Conservation (phyloP, 1,284 basidiomycete genomes). For the Papiliotrema fonsecae region DNA sequence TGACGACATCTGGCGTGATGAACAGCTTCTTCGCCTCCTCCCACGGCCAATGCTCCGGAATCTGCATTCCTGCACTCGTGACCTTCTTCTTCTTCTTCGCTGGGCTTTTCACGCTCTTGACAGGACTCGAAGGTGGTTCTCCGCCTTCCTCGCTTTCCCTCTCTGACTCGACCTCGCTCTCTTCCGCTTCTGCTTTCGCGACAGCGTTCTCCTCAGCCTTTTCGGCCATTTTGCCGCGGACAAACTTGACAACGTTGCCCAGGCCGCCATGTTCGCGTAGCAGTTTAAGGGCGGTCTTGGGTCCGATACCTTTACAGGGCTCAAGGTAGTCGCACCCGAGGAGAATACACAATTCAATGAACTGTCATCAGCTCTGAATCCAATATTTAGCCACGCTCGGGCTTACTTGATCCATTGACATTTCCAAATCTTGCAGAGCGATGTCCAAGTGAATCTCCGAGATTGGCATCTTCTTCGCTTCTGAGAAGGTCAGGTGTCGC, state of each 20-base stretch:
- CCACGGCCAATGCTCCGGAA: conserved; percentile 96
- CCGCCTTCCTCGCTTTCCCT: conserved; percentile 40
- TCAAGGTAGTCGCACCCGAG: conserved; percentile 96
- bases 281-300: conserved; percentile 85
- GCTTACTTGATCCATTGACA: conserved; percentile 83
- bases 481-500: conserved; percentile 97
- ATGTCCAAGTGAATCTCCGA: conserved; percentile 80
- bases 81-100: conserved; percentile 46
- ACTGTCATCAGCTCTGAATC: conserved; percentile 53
- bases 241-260: conserved; percentile 72
- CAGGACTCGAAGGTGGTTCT: conserved; percentile 17
- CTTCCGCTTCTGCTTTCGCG: conserved; percentile 23
- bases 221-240: conserved; percentile 67
- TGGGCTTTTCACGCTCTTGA: conserved; percentile 29
- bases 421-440: conserved; percentile 80
- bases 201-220: conserved; percentile 45
- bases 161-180: conserved; percentile 21
- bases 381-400: too few relatives aligned
- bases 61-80: conserved; percentile 63
- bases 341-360: conserved; percentile 94
- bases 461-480: conserved; percentile 97
- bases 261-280: conserved; percentile 80
- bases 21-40: conserved; percentile 90
- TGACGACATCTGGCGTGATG: conserved; percentile 78
- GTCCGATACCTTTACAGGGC: conserved; percentile 55